Percentiles rank a stretch among this genome's conserved stretches.
These are phyloP conservation scores for Heimioporus sp. DNA, from an alignment of 768 basidiomycete genomes.

Conservation along the genomic window DNA sequence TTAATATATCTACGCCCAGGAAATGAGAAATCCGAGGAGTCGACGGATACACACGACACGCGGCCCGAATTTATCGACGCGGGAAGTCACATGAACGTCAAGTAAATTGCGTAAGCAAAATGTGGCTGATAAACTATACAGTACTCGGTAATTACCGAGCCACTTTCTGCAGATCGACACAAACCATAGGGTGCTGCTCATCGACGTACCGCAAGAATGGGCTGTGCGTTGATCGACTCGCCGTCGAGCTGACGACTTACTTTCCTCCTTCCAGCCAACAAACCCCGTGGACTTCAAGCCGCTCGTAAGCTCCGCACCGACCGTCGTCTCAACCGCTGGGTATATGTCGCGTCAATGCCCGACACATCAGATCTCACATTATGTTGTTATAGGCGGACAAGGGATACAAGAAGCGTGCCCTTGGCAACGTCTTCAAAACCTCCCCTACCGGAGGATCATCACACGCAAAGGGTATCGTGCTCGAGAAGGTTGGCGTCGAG, in stretches of 20 bases:
- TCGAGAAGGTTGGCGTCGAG: slow-evolving; percentile 99
- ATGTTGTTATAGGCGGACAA: slow-evolving; percentile 78
- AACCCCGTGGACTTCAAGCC: slow-evolving; percentile 98
- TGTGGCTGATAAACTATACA: slow-evolving; percentile 43
- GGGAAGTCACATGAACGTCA: too few relatives aligned
- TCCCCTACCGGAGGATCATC: slow-evolving; percentile 99
- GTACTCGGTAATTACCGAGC: slow-evolving; percentile 34
- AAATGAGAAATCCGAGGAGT: too few relatives aligned
- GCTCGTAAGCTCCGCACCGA: slow-evolving; percentile 96
- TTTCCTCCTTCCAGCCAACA: slow-evolving; percentile 64
- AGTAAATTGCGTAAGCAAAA: slow-evolving; percentile 3
- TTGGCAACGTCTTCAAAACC: slow-evolving; percentile 99
- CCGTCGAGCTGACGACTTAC: slow-evolving; percentile 7
- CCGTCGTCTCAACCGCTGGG: slow-evolving; percentile 97
- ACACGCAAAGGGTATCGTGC: slow-evolving; percentile 99
- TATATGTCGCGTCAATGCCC: slow-evolving; percentile 44
- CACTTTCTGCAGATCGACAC: not conserved
- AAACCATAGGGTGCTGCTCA: slow-evolving; percentile 30
- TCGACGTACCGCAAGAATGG: slow-evolving; percentile 68
- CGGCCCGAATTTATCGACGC: too few relatives aligned
- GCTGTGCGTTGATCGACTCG: slow-evolving; percentile 59
- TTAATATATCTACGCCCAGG: too few relatives aligned
- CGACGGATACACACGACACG: too few relatives aligned
- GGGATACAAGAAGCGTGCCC: slow-evolving; percentile 98
- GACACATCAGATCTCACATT: slow-evolving; percentile 13